Base-by-base conservation (phyloP, 768 basidiomycete genomes). In the Gymnopilus dilepis region DNA sequence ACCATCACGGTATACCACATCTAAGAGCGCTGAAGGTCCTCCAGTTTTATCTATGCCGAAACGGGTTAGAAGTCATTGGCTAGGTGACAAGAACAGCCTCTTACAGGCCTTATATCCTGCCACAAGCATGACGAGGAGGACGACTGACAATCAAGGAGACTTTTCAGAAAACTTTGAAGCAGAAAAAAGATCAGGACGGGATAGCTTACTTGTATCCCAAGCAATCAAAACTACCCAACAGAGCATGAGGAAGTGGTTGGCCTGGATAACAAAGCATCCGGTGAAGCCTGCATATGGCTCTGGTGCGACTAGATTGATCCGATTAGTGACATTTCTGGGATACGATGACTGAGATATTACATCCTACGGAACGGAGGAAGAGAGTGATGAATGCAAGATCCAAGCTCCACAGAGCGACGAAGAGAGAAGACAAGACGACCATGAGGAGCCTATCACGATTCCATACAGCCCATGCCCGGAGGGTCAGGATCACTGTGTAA, bases 381-480 rank as follows among this genome's bases (percentile, higher is more conserved):
- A 62, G n/a, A 11, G 43, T 42, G 22, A 61, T 57, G 24, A 70
- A 45, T 2, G 53, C 60, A 9, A 61, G 30, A 26, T 42, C 61
- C 6, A 56, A 38, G 1, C 55, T 37, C 67, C 62, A 64, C 30
- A 50, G 52, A 3, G 50, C 50, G 26, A 61, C 34, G 47, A 57
- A 66, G 26, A 66, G 56, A 17, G 60, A 26, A 0, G 57, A 34
- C 6, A 69, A 56, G 8, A 62, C 38, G 19, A 66, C 28, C 3
- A 58, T 61, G 26, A 71, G 45, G 22, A 51, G 58, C 6, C 54
- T 43, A 22, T 52, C 34, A n/a, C 66, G 48, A 34, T 67, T 58
- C 65, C 70, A 71, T 6, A 71, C 56, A 1, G 70, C 67, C 70
- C 70, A 71, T 15, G 61, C 63, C 3, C 70, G 65, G 19, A 69